A percentile compares a stretch with the other conserved stretches of the same genome.
Conservation (phyloP, 1,139 yeast genomes). For the Yamadazyma buinensis region DNA sequence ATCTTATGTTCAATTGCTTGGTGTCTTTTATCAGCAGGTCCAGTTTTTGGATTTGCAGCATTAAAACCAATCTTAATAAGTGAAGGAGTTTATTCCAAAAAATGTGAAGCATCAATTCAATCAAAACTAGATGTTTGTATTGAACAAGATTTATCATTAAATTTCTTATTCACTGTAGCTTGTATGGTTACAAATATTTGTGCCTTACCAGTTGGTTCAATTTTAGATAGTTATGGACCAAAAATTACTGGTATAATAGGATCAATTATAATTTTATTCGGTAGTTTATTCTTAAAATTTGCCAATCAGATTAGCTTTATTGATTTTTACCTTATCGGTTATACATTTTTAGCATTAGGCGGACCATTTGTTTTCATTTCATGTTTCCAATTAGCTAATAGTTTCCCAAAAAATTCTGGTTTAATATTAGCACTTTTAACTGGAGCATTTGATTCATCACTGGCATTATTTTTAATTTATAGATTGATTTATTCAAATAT, state of each 20-base stretch:
- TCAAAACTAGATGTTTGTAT: conserved; percentile 42
- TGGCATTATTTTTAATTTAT: conserved; percentile 52
- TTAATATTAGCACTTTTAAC: conserved; percentile 38
- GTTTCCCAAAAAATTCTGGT: conserved; percentile 43
- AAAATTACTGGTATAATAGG: conserved; percentile 76
- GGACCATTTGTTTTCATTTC: conserved; percentile 48
- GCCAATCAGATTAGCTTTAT: conserved; percentile 23
- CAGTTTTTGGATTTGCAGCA: conserved; percentile 93
- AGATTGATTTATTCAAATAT: conserved; percentile 55
- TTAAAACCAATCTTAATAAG: conserved; percentile 73
- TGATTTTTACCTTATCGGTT: conserved; percentile 40
- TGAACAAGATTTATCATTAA: conserved; percentile 75
- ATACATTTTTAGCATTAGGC: conserved; percentile 40
- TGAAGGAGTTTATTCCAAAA: conserved; percentile 70
- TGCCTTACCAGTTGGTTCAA: conserved; percentile 77
- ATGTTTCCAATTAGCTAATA: conserved; percentile 43
- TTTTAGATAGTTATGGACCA: conserved; percentile 79
- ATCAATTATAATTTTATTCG: conserved; percentile 49
- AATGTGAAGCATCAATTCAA: conserved; percentile 37
- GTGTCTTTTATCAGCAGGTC: conserved; percentile 92
- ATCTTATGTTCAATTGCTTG: conserved; percentile 66
- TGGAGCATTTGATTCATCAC: conserved; percentile 41
- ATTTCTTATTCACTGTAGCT: conserved; percentile 78
- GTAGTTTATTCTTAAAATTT: conserved; percentile 46
- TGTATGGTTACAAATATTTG: conserved; percentile 85